These are phyloP conservation scores for Periconia sp. DNA, from an alignment of 2,329 filamentous ascomycete species.

Conservation along the genomic window DNA sequence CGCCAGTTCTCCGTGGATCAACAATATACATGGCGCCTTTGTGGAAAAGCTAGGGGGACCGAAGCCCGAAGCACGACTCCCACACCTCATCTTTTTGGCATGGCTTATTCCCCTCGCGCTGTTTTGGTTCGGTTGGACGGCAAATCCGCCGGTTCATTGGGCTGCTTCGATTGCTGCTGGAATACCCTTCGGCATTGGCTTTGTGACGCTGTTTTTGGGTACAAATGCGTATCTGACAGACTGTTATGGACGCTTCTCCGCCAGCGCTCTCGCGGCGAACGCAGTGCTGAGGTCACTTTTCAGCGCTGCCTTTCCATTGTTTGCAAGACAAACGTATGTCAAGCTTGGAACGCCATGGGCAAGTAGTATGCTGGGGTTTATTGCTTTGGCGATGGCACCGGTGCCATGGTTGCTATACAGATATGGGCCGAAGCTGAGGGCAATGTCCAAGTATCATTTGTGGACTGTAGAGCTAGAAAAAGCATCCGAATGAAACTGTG, in stretches of 20 bases:
- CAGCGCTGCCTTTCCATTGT: conserved; percentile 64
- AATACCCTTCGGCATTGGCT: conserved; percentile 11
- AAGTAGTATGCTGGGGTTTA: conserved; percentile 37
- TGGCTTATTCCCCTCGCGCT: conserved; percentile 66
- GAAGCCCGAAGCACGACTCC: conserved; percentile 71
- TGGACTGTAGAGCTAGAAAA: conserved; percentile 8
- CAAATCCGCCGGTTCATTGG: conserved; percentile 64
- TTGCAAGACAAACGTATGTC: conserved; percentile 57
- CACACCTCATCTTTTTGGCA: conserved; percentile 66
- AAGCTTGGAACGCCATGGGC: conserved; percentile 39
- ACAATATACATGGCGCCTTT: conserved; percentile 7
- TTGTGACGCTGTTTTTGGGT: conserved; percentile 12
- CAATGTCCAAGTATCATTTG: conserved; percentile 4
- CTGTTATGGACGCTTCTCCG: conserved; percentile 10
- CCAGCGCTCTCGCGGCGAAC: conserved; percentile 11
- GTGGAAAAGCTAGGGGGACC: conserved; percentile 8
- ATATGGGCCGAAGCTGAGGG: conserved; percentile 4
- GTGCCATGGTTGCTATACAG: conserved; percentile 48
- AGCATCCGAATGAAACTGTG: no score
- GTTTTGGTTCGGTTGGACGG: conserved; percentile 71
- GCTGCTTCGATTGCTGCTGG: conserved; percentile 50
- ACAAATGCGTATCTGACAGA: conserved; percentile 9
- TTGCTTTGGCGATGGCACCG: conserved; percentile 42
- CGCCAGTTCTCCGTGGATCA: conserved; percentile 8
- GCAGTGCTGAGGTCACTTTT: conserved; percentile 61